Base-by-base conservation (phyloP, 495 filamentous ascomycete genomes). In the Hyaloscypha bicolor region DNA sequence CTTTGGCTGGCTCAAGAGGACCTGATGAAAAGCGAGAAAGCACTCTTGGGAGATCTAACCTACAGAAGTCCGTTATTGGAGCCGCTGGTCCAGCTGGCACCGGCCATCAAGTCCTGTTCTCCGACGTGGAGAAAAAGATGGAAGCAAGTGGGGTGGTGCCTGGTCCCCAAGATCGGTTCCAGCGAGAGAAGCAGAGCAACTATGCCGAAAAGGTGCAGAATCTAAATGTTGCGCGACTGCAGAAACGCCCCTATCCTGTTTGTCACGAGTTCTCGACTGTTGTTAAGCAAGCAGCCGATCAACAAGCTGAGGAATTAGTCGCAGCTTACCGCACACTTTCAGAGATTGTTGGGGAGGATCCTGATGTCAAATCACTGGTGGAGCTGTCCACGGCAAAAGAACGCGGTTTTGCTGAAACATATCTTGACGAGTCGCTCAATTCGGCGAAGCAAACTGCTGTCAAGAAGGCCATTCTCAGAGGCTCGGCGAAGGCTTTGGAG, bases 31-130 rank as follows among this genome's bases (percentile, higher is more conserved):
- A 80, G 64, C 82, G 82, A 37, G 75, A 83, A 64, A 92, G 89
- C 78, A 80, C 86, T 9, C 91, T 96, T 74, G 93, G 92, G 6
- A 82, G 87, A 22, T 91, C 91, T 30, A 84, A 78, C 52, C 73
- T 93, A 71, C 87, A 91, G 64, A 90, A 87, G 69, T 96, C 93
- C 16, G 90, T 97, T 32, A 92, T 97, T 75, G 94, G 94, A 22
- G 86, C 87, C 48, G 89, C 91, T 19, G 86, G 82, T 45, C 81
- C 81, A 66, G 85, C 91, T 55, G 76, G 81, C 72, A 62, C 74
- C 76, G 60, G 82, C 75, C 77, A 86, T 65, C 83, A 86, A 60
- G 73, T 85, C 68, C 72, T 82, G 55, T 94, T 94, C 72, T 84
- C 87, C 9, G 91, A 94, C 72, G 81, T 88, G 0, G 82, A 85